Evolutionary conservation across 768 basidiomycete genomes (phyloP), one percentile per base, ranked within the genome.

Genomic region (Suillus tomentosus): DNA sequence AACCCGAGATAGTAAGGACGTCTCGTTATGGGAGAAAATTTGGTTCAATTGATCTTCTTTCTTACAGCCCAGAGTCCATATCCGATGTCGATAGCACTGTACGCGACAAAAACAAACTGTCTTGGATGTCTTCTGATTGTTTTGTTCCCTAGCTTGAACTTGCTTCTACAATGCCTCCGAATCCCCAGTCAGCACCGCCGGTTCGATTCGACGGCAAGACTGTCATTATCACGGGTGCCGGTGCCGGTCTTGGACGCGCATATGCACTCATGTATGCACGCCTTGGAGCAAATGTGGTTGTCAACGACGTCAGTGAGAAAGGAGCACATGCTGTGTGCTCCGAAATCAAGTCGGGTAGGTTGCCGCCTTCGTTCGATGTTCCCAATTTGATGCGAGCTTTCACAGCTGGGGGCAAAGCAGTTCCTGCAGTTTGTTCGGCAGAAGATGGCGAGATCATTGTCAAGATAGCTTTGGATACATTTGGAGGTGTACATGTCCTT

Each of bases 201-300:
- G 87, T 98, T 63, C 86, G 88, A 9, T 99, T 91, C 73, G 91
- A 93, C 65, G 91, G 88, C 17, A 90, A 98, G 80, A 96, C 95
- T 13, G 92, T 92, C 64, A 88, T 99, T 70, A 84, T 99, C 69
- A 99, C 97, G 3, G 97, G 96, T 45, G 93, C 95, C 8, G 96
- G 96, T 48, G 94, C 91, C 34, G 97, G 96, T 60, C 87, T 99
- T 37, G 97, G 97, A 19, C 88, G 97, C 36, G 85, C 87, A 2
- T 97, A 99, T 72, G 92, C 97, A 0, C 82, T 90, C 50, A 92
- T 98, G 92, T 99, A 91, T 72, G 92, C 85, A 31, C 87, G 85
- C 61, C 87, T 96, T 10, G 96, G 97, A n/a, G 96, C 95, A 11
- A 97, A 97, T 70, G 92, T 99, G 39, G 92, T 99, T 53, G 87